Evolutionary conservation across 148 eudicot species (phyloP).

Genomic region (Rhododendron ferrugineum): DNA sequence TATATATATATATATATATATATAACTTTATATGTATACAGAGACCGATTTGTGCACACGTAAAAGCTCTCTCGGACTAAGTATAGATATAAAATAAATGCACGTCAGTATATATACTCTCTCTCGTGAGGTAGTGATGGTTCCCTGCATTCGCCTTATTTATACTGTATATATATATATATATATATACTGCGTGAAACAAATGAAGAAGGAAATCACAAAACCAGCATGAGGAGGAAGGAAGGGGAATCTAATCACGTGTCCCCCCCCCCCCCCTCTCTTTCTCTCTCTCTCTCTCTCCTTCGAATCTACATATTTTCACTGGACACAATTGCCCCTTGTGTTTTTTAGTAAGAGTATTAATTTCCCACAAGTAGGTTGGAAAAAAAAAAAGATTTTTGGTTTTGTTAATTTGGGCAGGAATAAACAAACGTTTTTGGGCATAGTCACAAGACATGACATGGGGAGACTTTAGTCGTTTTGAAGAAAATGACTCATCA

Average conservation of each 20-base stretch:
- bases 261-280: background rate
- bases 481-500: background rate
- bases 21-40: too few species aligned
- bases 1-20: background rate
- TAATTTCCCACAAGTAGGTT: background rate
- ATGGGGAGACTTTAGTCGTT: background rate
- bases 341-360: background rate
- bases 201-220: background rate
- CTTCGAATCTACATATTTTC: background rate
- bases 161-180: too few species aligned
- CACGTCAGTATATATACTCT: too few species aligned
- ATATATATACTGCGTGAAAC: background rate
- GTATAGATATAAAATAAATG: background rate
- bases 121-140: background rate
- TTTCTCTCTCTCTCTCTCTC: too few species aligned
- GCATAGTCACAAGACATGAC: background rate
- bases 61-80: background rate
- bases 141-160: background rate
- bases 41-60: background rate
- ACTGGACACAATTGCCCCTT: background rate
- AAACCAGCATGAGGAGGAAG: background rate
- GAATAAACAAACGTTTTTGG: background rate
- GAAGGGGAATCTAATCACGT: slow-evolving; percentile 17
- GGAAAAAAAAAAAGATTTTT: background rate
- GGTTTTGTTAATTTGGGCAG: background rate